Base-by-base conservation (phyloP, 148 eudicot species). In the Camellia sinensis region DNA sequence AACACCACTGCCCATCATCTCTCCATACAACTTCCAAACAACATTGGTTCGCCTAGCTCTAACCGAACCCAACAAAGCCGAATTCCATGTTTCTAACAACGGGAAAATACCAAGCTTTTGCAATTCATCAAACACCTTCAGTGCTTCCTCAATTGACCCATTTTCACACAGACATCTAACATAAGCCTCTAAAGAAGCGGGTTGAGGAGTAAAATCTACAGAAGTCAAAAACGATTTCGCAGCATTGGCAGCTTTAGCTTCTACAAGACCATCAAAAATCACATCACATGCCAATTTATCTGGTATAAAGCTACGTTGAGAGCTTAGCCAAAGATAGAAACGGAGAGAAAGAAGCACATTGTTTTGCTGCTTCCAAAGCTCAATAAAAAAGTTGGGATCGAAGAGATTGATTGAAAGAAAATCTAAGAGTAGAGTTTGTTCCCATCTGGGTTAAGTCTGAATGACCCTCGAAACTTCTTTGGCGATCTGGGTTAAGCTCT, bases 361-460 rank as follows among this genome's bases (percentile, higher is more conserved):
- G 40, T 67, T 83, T 77, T 92, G 91, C 13, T 85, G 79, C 66
- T 75, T 79, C 18, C 91, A 63, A 62, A 94, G 84, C 80, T 89
- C 87, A 21, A 19, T 46, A 67, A 88, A 77, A 17, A 92, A 71
- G 2, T 21, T 75, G 4, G 92, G 88, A 75, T 92, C 88, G 14
- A 50, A 62, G 53, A 94, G 90, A 87, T 89, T 79, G 67, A 87
- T 29, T 3, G 75, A 18, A 21, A 92, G 92, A 80, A 89, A 92
- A 59, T 83, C 86, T 19, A 89, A 87, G 17, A 82, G 45, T 5
- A 94, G 84, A 10, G 87, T 67, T 0, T 74, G 61, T 87, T 94
- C 92, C 98, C 98, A 94, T 41, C 80, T 88, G 83, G 95, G 89
- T 77, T 77, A 79, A 17, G 86, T 89, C 52, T 86, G 82, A 64